phyloP scores from a whole-genome alignment of 2,329 filamentous ascomycete species.

The Pseudocercospora fijiensis region DNA sequence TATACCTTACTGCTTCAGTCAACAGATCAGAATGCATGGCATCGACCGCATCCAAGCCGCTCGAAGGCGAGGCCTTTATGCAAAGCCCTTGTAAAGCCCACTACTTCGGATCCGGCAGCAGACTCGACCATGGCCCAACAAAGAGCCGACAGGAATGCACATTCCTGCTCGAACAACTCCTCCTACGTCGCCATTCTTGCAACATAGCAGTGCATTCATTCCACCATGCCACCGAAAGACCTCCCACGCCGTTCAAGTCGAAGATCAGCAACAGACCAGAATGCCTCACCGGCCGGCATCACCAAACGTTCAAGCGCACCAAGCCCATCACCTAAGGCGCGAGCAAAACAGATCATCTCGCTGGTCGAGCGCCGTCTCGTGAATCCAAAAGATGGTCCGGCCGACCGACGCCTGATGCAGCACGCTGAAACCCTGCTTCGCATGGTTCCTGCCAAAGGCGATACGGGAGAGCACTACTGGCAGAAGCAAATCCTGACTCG shows the following conservation, averaged over 20 bases:
- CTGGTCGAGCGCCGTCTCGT: background rate
- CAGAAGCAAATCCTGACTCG: no score
- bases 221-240: background rate
- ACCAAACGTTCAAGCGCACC: background rate
- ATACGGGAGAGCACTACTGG: no score
- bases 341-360: background rate
- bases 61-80: background rate
- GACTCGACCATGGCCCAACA: background rate
- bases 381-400: no score
- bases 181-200: background rate
- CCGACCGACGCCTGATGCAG: no score
- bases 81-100: background rate
- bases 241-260: background rate
- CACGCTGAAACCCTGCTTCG: background rate
- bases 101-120: background rate
- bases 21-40: background rate
- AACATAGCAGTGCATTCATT: background rate
- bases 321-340: background rate
- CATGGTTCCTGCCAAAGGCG: background rate
- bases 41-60: background rate
- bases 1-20: background rate
- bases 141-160: background rate
- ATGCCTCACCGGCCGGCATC: background rate
- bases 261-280: background rate
- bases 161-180: background rate